Base-by-base conservation (phyloP, 2,329 filamentous ascomycete genomes). In the Erysiphe neolycopersici region DNA sequence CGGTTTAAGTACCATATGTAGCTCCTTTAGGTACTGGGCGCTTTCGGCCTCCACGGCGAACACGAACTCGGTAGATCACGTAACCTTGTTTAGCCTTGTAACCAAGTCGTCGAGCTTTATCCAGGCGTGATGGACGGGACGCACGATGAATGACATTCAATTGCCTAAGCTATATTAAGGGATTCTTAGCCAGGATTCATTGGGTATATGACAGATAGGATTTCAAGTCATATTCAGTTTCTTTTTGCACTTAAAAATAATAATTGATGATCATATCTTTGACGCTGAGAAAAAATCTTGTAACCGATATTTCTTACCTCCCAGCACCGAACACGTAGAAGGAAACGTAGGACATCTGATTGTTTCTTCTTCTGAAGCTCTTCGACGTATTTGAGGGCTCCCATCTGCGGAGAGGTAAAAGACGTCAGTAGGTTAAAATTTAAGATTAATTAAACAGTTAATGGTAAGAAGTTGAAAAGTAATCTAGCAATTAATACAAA, bases 41-140 rank as follows among this genome's bases (percentile, higher is more conserved):
- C 85, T 98, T 98, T 75, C 89, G 84, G 61, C 89, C 89, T 79
- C 89, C 89, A 66, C 89, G 84, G 65, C 89, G 81, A 59, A 98
- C 89, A 64, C 89, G 89, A 62, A 91, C 76, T 65, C 89, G 89
- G 79, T 98, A 98, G 79, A 98, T 84, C 64, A 98, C 89, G 74
- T 95, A 98, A 67, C 89, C 89, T 73, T 98, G 89, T 83, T 98
- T 98, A 73, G 91, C 89, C 82, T 98, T 98, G 83, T 98, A 98
- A 61, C 89, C 89, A 59, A 98, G 82, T 67, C 91, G 89, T 69
- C 89, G 89, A 63, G 91, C 89, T 82, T 98, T 98, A 73, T 98
- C 91, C 62, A 89, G 89, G 66, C 89, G 89, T 60, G 85, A 93
- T 58, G 89, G 89, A 61, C 87, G 85, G 61, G 84, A 91, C 63